Base-by-base conservation (phyloP, 768 basidiomycete species). In the Amanita jacksonii region DNA sequence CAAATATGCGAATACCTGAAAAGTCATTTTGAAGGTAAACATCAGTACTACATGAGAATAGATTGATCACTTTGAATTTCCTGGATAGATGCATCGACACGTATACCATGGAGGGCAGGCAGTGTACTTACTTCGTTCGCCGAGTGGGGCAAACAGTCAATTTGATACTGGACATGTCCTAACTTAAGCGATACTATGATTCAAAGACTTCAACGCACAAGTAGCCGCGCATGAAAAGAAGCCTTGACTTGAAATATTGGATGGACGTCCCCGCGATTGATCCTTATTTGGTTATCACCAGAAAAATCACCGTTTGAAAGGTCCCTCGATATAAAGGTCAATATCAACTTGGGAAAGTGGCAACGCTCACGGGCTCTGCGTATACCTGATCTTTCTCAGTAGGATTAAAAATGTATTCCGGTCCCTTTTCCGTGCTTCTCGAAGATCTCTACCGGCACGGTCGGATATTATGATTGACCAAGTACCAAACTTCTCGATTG, bases 211-310 rank as follows among this genome's bases (percentile, higher is more conserved):
- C n/a, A n/a, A 58, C 70, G 4, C 51, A 77, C 76, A 2, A 80
- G 64, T 19, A 80, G 56, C 8, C 74, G 61, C 18, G 67, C 54
- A 49, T 78, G 74, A 0, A 63, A 52, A 7, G 72, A 73, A 69
- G 83, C 76, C 55, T 81, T 83, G 0, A 82, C 83, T 53, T 83
- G 80, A 41, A 69, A 84, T 8, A 85, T 69, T 0, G 81, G 78
- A 2, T 83, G 57, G 1, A 71, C 70, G 9, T 58, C 56, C 8
- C 63, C 59, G 1, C 55, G 40, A 0, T 65, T 75, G 9, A 84
- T 60, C 5, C 70, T 60, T 56, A 80, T 81, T 50, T 84, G 79
- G 49, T 84, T 85, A 45, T 80, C 76, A 9, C 67, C 65, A 1
- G 82, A 83, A 52, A 85, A 84, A 45, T 77, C 73, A 0, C 82